Conservation (phyloP, 2,329 filamentous ascomycete genomes). For the Bisporella sp. region DNA sequence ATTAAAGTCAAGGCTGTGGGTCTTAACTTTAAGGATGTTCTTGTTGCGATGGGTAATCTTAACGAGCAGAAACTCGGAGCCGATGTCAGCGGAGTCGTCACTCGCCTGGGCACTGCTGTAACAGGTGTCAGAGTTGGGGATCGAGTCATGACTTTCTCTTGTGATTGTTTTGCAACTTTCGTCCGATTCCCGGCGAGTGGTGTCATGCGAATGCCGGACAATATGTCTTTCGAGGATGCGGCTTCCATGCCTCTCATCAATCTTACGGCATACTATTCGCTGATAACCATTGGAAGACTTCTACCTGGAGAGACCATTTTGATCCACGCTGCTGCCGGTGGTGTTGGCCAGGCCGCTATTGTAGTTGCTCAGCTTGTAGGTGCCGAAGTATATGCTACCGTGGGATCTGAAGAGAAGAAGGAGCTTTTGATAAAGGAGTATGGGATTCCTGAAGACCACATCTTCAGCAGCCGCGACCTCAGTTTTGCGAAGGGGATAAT, state of each 20-base stretch:
- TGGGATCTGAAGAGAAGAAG: slow-evolving; percentile 31
- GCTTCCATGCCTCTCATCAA: slow-evolving; percentile 34
- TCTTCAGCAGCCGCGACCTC: slow-evolving; percentile 33
- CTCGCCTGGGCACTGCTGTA: slow-evolving; percentile 3
- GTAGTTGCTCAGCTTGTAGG: slow-evolving; percentile 24
- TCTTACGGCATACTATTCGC: slow-evolving; percentile 36
- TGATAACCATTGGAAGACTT: slow-evolving; percentile 34
- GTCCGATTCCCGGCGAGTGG: slow-evolving; percentile 15
- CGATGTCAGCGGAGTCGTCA: slow-evolving; percentile 10
- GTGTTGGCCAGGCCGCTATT: slow-evolving; percentile 20
- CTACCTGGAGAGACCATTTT: slow-evolving; percentile 23
- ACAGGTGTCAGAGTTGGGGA: slow-evolving; percentile 7
- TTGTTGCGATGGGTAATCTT: slow-evolving; percentile 24
- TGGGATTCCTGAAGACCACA: slow-evolving; percentile 31
- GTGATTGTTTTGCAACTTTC: slow-evolving; percentile 14
- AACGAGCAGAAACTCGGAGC: slow-evolving; percentile 4
- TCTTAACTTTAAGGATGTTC: slow-evolving; percentile 39
- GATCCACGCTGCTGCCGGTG: slow-evolving; percentile 15
- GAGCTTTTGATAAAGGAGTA: slow-evolving; percentile 27
- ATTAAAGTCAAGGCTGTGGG: slow-evolving; percentile 29
- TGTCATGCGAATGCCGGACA: slow-evolving; percentile 30
- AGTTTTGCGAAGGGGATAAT: slow-evolving; percentile 29
- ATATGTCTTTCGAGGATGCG: slow-evolving; percentile 30
- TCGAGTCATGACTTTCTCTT: slow-evolving; percentile 8
- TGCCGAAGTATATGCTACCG: slow-evolving; percentile 36